These are phyloP conservation scores for Mycogone perniciosa DNA, from an alignment of 2,329 filamentous ascomycete species.

Conservation along the genomic window DNA sequence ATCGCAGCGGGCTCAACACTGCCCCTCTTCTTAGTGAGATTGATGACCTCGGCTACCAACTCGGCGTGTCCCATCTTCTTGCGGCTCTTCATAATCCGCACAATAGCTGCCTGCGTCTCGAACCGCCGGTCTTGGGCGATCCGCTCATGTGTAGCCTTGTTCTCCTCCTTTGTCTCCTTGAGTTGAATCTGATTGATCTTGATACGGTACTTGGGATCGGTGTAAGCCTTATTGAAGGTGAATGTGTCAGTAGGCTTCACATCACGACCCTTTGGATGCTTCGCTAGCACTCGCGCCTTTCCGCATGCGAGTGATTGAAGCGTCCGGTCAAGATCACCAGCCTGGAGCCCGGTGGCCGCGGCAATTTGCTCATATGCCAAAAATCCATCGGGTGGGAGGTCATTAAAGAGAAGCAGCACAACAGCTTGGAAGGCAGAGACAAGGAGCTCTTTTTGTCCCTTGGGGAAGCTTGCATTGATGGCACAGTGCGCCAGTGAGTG, in stretches of 20 bases:
- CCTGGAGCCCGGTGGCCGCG: constrained; percentile 65
- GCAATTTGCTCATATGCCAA: constrained; percentile 72
- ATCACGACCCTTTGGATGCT: constrained; percentile 79
- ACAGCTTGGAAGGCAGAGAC: constrained; percentile 91
- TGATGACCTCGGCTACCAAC: constrained; percentile 86
- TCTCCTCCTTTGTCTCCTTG: constrained; percentile 92
- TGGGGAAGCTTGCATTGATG: constrained; percentile 72
- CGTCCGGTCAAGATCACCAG: constrained; percentile 77
- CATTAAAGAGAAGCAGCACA: constrained; percentile 86
- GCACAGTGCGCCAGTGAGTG: constrained; percentile 88
- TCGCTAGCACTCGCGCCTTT: constrained; percentile 75
- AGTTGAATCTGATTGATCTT: constrained; percentile 99
- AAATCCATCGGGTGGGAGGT: constrained; percentile 49
- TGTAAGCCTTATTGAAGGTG: constrained; percentile 69
- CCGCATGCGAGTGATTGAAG: constrained; percentile 93
- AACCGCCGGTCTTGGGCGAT: constrained; percentile 87
- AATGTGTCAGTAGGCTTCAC: constrained; percentile 77
- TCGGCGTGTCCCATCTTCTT: constrained; percentile 84
- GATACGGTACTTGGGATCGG: constrained; percentile 76
- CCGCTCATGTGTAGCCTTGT: constrained; percentile 85
- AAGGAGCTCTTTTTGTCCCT: constrained; percentile 77
- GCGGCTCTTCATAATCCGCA: constrained; percentile 91
- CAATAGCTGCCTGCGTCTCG: constrained; percentile 94
- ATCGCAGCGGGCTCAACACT: constrained; percentile 81
- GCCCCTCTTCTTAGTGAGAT: constrained; percentile 78